phyloP scores from a whole-genome alignment of 306 rosid genomes.

The Malus sylvestris region DNA sequence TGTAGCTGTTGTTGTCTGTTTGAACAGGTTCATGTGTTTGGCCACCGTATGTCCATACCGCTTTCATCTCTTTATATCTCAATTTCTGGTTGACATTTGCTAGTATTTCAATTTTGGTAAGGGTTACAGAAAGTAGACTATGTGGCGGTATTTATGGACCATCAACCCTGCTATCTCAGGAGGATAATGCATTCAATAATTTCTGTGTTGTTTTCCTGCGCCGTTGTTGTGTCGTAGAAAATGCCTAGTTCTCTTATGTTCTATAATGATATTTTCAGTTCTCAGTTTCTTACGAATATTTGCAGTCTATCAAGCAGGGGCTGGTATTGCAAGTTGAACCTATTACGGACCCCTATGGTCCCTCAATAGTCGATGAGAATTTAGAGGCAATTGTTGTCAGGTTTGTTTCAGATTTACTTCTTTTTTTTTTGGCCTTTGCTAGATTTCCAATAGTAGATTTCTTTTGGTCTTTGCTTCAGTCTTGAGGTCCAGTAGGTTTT shows the following conservation, averaged over 20 bases:
- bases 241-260: background rate
- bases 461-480: background rate
- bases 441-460: background rate
- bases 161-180: background rate
- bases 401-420: conserved; percentile 26
- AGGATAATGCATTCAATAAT: background rate
- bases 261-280: background rate
- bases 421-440: background rate
- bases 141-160: background rate
- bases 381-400: conserved; percentile 93
- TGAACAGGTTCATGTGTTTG: background rate
- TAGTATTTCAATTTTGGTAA: background rate
- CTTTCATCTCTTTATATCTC: background rate
- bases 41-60: background rate
- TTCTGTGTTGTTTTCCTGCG: background rate
- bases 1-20: background rate
- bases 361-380: conserved; percentile 71
- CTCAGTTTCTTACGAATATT: conserved; percentile 1
- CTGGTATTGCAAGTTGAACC: conserved; percentile 73
- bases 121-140: background rate
- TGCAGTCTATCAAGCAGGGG: conserved; percentile 77
- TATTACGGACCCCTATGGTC: conserved; percentile 85
- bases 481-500: background rate
- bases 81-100: background rate
- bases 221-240: background rate